Conservation (phyloP, 192 early-diverging fungal species). For the Backusella parvicylindrica region DNA sequence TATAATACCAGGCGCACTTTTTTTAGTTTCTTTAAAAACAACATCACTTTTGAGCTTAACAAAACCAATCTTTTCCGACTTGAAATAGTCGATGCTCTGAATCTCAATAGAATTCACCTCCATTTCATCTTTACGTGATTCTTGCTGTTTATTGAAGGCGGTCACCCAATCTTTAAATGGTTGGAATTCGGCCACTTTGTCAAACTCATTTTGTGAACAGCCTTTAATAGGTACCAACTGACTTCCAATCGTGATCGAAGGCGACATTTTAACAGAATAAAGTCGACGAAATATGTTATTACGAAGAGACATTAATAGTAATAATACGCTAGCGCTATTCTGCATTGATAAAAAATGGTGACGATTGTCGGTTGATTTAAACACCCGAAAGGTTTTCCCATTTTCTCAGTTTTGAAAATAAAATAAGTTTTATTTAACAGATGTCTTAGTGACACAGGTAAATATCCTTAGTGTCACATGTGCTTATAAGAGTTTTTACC, state of each 20-base stretch:
- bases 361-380: neutral
- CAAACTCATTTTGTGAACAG: slow-evolving; percentile 8
- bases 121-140: slow-evolving; percentile 27
- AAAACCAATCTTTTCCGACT: slow-evolving; percentile 63
- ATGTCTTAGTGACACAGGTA: too few species aligned
- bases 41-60: slow-evolving; percentile 67
- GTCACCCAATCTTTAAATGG: slow-evolving; percentile 58
- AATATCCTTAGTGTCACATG: too few species aligned
- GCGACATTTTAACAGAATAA: slow-evolving; percentile 9
- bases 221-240: slow-evolving; percentile 23
- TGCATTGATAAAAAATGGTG: neutral
- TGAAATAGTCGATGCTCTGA: slow-evolving; percentile 75
- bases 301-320: neutral
- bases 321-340: too few species aligned
- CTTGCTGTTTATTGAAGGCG: slow-evolving; percentile 37
- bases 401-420: too few species aligned
- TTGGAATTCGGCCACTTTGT: slow-evolving; percentile 44
- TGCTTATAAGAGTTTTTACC: too few species aligned
- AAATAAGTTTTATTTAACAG: too few species aligned
- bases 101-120: slow-evolving; percentile 51
- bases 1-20: slow-evolving; percentile 65
- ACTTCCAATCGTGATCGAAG: slow-evolving; percentile 10
- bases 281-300: neutral
- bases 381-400: too few species aligned
- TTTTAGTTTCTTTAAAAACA: slow-evolving; percentile 40